Percentiles rank a stretch among this genome's conserved stretches.
Evolutionary conservation across 2,329 filamentous ascomycete species (phyloP).

Genomic region (Aplosporella prunicola): DNA sequence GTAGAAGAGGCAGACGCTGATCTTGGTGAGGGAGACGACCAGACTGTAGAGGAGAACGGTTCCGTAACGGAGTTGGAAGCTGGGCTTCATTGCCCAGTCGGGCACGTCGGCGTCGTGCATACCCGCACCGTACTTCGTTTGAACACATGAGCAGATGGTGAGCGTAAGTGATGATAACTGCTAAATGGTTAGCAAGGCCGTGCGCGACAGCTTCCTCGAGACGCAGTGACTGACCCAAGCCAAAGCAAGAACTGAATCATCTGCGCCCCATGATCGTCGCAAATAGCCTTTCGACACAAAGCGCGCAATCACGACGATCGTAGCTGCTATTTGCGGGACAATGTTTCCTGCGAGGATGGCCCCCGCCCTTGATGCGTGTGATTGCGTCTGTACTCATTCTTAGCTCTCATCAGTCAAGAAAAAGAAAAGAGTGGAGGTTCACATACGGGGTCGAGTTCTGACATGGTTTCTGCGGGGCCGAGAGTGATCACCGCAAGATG

Average conservation of each 20-base stretch:
- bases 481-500: no score
- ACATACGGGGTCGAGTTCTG: no score
- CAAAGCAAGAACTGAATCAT: background rate
- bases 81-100: background rate
- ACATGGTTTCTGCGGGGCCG: no score
- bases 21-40: conserved; percentile 18
- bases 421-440: no score
- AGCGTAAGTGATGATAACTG: no score
- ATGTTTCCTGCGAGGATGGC: conserved; percentile 3
- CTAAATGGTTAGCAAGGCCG: no score
- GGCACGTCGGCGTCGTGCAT: conserved; percentile 1
- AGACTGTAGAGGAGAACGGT: conserved; percentile 22
- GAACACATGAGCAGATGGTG: background rate
- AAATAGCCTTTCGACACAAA: conserved; percentile 2
- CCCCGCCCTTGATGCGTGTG: no score
- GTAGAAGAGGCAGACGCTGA: conserved; percentile 25
- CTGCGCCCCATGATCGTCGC: background rate
- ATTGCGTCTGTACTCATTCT: no score
- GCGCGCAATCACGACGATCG: background rate
- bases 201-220: no score
- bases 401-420: no score
- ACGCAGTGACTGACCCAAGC: conserved; percentile 4
- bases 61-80: conserved; percentile 15
- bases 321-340: background rate
- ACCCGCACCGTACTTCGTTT: conserved; percentile 1